Evolutionary conservation across 805 yeast species (phyloP), one percentile per base, ranked within the genome.

Genomic region (Ogataea chonburiensis): DNA sequence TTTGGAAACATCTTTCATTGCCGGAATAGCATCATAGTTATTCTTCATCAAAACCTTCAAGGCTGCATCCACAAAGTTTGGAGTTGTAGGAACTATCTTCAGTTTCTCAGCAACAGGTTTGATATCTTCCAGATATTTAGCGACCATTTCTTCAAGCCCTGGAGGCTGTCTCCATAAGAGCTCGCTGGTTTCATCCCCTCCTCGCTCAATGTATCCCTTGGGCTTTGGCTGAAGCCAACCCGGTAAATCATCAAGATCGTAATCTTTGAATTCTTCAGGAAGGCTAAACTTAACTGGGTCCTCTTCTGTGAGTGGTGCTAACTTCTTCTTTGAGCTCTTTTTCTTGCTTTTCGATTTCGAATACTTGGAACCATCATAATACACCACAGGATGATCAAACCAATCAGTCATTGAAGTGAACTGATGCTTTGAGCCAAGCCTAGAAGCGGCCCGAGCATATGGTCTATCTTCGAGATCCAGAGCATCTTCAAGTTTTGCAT

Each of bases 171-270:
- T 72, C 95, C 96, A 93, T 50, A 81, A 59, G 5, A 86, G 59
- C 0, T 79, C 73, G 15, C 70, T 66, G 0, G 87, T 78, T 14
- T 72, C 77, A 50, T 80, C 84, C 3, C 75, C 78, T 2, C 97
- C 97, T 50, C 98, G 70, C 51, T 87, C 95, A 5, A 85, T 64
- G 56, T 86, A 87, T 0, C 95, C 95, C 33, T 70, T 67, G 0
- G 95, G 95, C 42, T 81, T 65, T 3, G 81, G 83, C 53, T 82
- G 89, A 19, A 86, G 61, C 95, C 95, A 86, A 0, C 70, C 71
- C 0, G 89, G 89, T 37, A 67, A 75, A 0, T 77, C 77, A 31
- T 62, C 63, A 0, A 70, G 68, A 13, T 63, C 58, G 0, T 52
- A 36, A 33, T 67, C 64, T 41, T 61, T 50, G 49, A 32, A 77